A percentile compares a stretch with the other conserved stretches of the same genome.
phyloP scores from a whole-genome alignment of 306 rosid species.

The Sesbania bispinosa region DNA sequence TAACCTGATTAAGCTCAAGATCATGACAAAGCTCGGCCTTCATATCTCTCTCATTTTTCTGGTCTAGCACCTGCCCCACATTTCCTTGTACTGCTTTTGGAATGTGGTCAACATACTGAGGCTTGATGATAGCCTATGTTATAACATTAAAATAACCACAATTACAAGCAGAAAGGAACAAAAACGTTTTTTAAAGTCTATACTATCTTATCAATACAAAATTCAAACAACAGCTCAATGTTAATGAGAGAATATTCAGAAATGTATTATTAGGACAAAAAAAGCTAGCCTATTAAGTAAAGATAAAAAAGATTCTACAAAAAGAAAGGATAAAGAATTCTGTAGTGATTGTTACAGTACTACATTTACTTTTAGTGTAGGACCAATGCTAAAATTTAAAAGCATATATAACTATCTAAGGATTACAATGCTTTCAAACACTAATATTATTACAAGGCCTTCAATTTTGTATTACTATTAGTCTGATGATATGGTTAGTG shows the following conservation, averaged over 20 bases:
- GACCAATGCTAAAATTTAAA: not conserved
- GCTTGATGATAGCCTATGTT: conserved; percentile 93
- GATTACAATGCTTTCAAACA: conserved; percentile 2
- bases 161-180: not conserved
- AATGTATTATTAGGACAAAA: not conserved
- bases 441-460: not conserved
- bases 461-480: not conserved
- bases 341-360: not conserved
- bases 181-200: not conserved
- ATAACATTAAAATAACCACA: conserved; percentile 4
- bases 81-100: conserved; percentile 99
- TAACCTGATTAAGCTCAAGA: conserved; percentile 93
- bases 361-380: not conserved
- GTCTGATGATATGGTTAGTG: not conserved
- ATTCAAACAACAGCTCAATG: not conserved
- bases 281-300: not conserved
- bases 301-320: not conserved
- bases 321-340: not conserved
- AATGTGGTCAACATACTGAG: conserved; percentile 96
- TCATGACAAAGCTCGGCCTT: conserved; percentile 71
- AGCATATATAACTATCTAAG: not conserved
- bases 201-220: not conserved
- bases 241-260: not conserved
- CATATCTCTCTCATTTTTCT: conserved; percentile 76
- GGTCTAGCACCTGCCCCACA: conserved; percentile 87